Percentiles rank a stretch among this genome's conserved stretches.
Evolutionary conservation across 2,329 filamentous ascomycete genomes (phyloP).

Genomic region (Grosmannia huntii): DNA sequence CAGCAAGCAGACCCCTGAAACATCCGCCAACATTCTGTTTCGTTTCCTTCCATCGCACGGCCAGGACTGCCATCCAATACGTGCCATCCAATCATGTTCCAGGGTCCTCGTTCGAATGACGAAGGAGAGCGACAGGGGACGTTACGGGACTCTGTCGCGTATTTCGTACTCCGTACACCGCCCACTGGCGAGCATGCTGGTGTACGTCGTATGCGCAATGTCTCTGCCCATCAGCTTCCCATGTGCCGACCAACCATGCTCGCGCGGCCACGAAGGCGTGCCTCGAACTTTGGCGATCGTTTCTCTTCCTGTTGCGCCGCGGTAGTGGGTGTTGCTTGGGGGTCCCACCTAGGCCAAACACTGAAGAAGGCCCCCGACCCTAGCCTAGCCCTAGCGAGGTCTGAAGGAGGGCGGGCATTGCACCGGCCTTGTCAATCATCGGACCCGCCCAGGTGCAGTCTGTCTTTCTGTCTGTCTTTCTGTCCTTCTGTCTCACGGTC

Average conservation of each 20-base stretch:
- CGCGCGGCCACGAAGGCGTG: no score
- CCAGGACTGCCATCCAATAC: background rate
- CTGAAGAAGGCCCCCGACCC: background rate
- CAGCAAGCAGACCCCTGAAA: background rate
- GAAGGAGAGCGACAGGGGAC: no score
- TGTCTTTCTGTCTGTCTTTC: background rate
- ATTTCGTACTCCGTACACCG: no score
- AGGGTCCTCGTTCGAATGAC: no score
- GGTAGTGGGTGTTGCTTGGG: background rate
- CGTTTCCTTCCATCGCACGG: background rate
- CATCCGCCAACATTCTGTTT: background rate
- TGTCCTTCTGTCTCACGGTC: background rate
- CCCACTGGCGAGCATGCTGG: no score
- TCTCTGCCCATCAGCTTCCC: background rate
- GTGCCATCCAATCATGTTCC: no score
- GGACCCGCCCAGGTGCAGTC: background rate
- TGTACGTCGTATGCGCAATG: no score
- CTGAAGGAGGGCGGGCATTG: background rate
- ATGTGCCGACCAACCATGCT: background rate
- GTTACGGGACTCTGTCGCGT: no score
- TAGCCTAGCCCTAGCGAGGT: background rate
- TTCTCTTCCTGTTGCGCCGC: background rate
- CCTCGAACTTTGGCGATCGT: background rate
- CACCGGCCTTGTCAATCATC: background rate
- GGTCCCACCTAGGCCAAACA: background rate